Evolutionary conservation across 2,329 filamentous ascomycete genomes (phyloP).

Genomic region (Trichothecium sympodiale): DNA sequence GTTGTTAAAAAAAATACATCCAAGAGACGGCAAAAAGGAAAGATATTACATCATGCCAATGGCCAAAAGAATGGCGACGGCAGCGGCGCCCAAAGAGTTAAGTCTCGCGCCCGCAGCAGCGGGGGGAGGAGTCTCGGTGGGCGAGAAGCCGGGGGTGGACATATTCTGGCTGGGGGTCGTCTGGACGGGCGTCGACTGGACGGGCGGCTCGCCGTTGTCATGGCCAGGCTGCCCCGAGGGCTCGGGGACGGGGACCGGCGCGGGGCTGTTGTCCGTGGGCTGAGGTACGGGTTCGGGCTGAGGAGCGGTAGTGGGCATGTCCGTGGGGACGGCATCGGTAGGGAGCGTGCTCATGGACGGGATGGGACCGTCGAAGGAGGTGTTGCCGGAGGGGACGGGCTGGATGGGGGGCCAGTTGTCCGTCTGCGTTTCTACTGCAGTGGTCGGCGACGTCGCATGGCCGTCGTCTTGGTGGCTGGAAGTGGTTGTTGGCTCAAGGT

Average conservation of each 20-base stretch:
- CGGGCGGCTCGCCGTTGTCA: constrained; percentile 2
- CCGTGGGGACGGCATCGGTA: not conserved
- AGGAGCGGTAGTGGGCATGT: no score
- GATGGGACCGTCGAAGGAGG: not conserved
- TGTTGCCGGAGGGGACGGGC: not conserved
- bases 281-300: no score
- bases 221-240: not conserved
- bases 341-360: no score
- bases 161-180: constrained; percentile 1
- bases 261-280: no score
- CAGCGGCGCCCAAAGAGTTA: constrained; percentile 19
- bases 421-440: not conserved
- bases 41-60: constrained; percentile 16
- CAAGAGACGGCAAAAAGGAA: no score
- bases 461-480: constrained; percentile 7
- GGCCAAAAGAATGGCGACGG: constrained; percentile 17
- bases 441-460: constrained; percentile 6
- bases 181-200: no score
- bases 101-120: constrained; percentile 11
- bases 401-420: not conserved
- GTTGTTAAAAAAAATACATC: no score
- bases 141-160: not conserved
- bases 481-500: constrained; percentile 5
- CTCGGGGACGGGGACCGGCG: no score
- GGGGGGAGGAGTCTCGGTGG: constrained; percentile 1